Evolutionary conservation across 2,329 filamentous ascomycete genomes (phyloP), one percentile per base, ranked within the genome.

Genomic region (Colletotrichum destructivum): DNA sequence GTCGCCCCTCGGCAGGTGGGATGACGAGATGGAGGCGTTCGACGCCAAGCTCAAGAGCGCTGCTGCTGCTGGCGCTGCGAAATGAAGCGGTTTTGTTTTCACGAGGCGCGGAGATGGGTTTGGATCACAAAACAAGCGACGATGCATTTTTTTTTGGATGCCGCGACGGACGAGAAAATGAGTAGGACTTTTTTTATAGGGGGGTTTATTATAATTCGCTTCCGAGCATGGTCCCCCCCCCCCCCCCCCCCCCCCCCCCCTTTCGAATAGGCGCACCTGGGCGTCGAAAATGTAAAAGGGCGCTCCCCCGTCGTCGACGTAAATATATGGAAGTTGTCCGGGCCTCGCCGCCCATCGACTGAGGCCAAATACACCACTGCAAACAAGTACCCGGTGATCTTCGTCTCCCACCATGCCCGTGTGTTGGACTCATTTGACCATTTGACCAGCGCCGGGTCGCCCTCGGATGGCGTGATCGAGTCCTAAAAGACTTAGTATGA

Each of bases 1-100:
- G 1, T 82, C 83, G 7, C 80, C 83, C 9, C 80, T 80, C 0
- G 84, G 81, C 13, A 82, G 86, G 66, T 90, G 88, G 88, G 88
- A 87, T 62, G 88, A 90, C 46, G 88, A 90, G 79, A 87, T 90
- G 83, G 87, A 87, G 60, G 86, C 82, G 6, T 79, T 86, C 15
- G 86, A 88, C 35, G 84, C 70, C 49, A 74, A 65, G 47, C 51
- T 63, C 21, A 64, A 69, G 59, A 55, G 59, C 38, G 51, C 54
- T 18, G 59, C 44, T 0, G 51, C 54, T 21, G 59, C 44, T 0
- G 62, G 57, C 40, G 64, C 52, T 2, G 62, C 66, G 44, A 49
- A 74, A 57, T 72, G 31, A 47, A 3, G 3, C 12, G 31, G 6
- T 31, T 31, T 31, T 31, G 31, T 31, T 31, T n/a, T 46, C 13